A percentile compares a stretch with the other conserved stretches of the same genome.
phyloP scores from a whole-genome alignment of 345 rosid species.

The Populus alba region DNA sequence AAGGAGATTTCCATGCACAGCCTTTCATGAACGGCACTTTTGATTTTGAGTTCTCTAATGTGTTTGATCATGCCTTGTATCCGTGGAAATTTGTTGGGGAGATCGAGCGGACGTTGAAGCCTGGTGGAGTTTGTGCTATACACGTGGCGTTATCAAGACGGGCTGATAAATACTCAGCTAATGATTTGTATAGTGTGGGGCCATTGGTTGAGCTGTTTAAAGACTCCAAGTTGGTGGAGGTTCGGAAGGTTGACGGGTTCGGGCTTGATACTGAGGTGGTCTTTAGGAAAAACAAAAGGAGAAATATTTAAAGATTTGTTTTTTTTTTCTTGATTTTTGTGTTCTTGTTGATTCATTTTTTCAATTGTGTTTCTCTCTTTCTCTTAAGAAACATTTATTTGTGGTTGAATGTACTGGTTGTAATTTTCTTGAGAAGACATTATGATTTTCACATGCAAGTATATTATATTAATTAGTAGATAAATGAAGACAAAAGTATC shows the following conservation, averaged over 20 bases:
- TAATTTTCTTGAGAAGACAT: no score
- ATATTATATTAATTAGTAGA: no score
- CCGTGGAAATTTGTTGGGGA: constrained; percentile 36
- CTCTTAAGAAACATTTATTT: background rate
- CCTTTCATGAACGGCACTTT: constrained; percentile 35
- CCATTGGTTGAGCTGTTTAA: constrained; percentile 30
- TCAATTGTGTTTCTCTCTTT: background rate
- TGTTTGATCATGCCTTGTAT: constrained; percentile 43
- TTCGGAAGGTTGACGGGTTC: constrained; percentile 33
- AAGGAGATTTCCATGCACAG: constrained; percentile 44
- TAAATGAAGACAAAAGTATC: no score
- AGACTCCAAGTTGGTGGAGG: constrained; percentile 29
- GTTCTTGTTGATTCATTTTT: background rate
- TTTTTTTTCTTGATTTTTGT: background rate
- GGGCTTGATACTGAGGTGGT: constrained; percentile 42
- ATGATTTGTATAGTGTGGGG: constrained; percentile 36
- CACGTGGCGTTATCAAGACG: constrained; percentile 37
- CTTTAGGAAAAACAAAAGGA: constrained; percentile 17
- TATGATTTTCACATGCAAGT: no score
- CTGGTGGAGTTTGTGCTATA: constrained; percentile 36
- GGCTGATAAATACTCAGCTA: constrained; percentile 43
- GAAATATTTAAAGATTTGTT: background rate
- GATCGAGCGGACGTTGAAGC: constrained; percentile 42
- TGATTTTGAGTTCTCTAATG: constrained; percentile 47
- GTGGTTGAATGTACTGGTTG: no score